These are phyloP conservation scores for Isabelozyma gotoi DNA, from an alignment of 805 yeast genomes.

Conservation along the genomic window DNA sequence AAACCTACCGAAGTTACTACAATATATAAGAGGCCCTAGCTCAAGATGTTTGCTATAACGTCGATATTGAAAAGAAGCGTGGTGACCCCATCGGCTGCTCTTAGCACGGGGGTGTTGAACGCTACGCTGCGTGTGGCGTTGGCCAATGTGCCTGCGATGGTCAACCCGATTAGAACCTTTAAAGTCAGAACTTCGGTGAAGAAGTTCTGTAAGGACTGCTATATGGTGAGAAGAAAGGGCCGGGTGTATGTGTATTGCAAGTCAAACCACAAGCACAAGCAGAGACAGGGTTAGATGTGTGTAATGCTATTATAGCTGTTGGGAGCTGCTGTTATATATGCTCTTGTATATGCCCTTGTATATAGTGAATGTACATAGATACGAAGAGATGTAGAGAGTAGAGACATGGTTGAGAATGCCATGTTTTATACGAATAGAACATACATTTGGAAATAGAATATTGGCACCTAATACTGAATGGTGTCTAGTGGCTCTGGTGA, in stretches of 20 bases:
- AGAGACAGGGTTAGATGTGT: constrained; percentile 69
- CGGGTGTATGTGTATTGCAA: constrained; percentile 92
- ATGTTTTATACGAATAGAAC: too few species aligned
- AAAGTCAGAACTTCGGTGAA: constrained; percentile 92
- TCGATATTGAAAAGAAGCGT: constrained; percentile 16
- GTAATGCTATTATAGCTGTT: constrained; percentile 1
- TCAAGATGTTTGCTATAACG: constrained; percentile 16
- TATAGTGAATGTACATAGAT: neutral
- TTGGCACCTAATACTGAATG: too few species aligned
- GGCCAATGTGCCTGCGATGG: constrained; percentile 5
- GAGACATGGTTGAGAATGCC: too few species aligned
- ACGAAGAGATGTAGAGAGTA: too few species aligned
- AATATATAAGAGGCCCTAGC: neutral
- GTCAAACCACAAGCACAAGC: constrained; percentile 90
- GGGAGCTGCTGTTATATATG: constrained; percentile 3
- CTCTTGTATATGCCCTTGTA: constrained; percentile 1
- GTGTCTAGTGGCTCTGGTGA: too few species aligned
- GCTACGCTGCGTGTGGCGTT: constrained; percentile 12
- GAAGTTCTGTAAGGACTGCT: constrained; percentile 88
- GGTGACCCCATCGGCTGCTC: constrained; percentile 8
- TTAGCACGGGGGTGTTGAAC: constrained; percentile 9
- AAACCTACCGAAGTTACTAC: too few species aligned
- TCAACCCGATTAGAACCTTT: constrained; percentile 58
- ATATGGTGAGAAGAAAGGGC: constrained; percentile 92
- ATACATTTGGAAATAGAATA: too few species aligned